Base-by-base conservation (phyloP, 2,329 filamentous ascomycete genomes). In the Stemphylium lycopersici region DNA sequence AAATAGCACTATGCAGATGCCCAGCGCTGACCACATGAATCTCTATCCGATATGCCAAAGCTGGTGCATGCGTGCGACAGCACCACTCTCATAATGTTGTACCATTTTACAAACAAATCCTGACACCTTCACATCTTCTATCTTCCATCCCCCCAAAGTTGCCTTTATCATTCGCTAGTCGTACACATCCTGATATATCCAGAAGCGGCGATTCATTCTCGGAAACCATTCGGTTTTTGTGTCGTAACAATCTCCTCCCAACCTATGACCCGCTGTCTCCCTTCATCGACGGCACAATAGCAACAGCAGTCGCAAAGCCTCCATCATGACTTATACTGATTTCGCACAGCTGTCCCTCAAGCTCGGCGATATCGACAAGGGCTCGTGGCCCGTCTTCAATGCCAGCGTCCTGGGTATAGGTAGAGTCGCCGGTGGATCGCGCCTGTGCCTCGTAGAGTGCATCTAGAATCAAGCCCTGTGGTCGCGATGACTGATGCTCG, bases 291-390 rank as follows among this genome's bases (percentile, higher is more conserved):
- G 73, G 70, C n/a, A 83, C 85, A 31, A 91, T 60, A 59, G 87
- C 90, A 1, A 88, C 80, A 6, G 89, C 89, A 16, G 83, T 87
- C 8, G 91, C 91, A 76, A 92, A 96, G 6, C 91, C 88, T 2
- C 85, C 87, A 73, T 97, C 93, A 72, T 97, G 93, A 67, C 89
- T 95, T 65, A 97, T 96, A 55, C 89, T 93, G 39, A 96, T 71
- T 66, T 84, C 80, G 12, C 87, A 91, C 44, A 85, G 79, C 61
- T 86, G 83, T 1, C 72, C 73, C 6, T 73, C 63, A 11, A 71
- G 41, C 6, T 55, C 47, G 32, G 58, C 44, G 7, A 66, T 31
- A 48, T 62, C 31, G 20, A 33, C 6, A 6, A 13, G 13, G 26
- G 18, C 16, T 13, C 22, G 34, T 36, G 32, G 34, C 16, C 39